Base-by-base conservation (phyloP, 2,329 filamentous ascomycete species). In the Penicillium sclerotiorum region DNA sequence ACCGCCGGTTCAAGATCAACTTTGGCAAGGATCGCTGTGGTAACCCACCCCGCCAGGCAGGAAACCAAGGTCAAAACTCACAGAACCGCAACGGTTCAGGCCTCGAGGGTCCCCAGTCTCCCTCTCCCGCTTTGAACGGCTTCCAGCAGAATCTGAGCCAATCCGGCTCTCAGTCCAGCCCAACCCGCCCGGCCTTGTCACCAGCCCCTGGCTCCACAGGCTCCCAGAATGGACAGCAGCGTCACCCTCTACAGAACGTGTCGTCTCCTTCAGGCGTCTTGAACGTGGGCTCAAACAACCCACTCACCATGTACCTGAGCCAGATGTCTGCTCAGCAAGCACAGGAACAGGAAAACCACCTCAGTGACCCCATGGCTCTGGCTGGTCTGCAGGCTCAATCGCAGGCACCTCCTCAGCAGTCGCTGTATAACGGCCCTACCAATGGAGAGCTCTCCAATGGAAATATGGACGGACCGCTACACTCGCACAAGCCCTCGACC, bases 1-100 rank as follows among this genome's bases (percentile, higher is more conserved):
- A 99, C 80, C 90, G 86, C 74, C 87, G 94, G 64, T 99, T 99
- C 85, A 99, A 99, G 82, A 93, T 99, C 71, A 99, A 99, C 78
- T 99, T 99, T 69, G 94, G 94, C 73, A 99, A 99, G 78, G 94
- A 99, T 69, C 86, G 94, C 49, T 99, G 94, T 65, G 94, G 94
- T 60, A 99, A 99, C 75, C 88, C 94, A 45, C 94, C 94, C 37
- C 87, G 94, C 53, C 94, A 97, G 76, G 82, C 89, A 59, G 84
- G 87, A 70, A 82, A 57, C 41, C 49, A 52, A 27, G 49, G 49
- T 22, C 36, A 79, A 57, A 77, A 80, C 59, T 77, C 87, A 59
- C 77, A 87, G 65, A 86, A 87, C 50, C 88, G 90, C 45, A 83
- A 74, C 76, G 61, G 82, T 76, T 64, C 64, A 50, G 64, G 69